These are phyloP conservation scores for Zygotorulaspora chibaensis DNA, from an alignment of 805 yeast species.

Conservation along the genomic window DNA sequence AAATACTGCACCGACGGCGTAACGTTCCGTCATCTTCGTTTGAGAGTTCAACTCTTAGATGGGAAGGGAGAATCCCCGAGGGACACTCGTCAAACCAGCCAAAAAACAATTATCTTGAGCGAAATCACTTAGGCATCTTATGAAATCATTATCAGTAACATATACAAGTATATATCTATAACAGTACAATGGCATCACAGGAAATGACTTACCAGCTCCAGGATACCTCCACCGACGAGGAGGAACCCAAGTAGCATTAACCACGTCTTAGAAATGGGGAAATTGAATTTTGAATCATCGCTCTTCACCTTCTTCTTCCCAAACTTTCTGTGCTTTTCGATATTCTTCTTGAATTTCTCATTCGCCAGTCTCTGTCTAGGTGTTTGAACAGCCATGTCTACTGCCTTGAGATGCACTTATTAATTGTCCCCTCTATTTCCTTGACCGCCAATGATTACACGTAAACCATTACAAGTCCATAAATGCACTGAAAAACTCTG, in stretches of 20 bases:
- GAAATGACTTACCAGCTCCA: conserved; percentile 50
- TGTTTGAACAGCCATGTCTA: conserved; percentile 63
- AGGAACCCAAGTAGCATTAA: conserved; percentile 56
- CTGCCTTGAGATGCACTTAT: not conserved
- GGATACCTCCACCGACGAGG: conserved; percentile 75
- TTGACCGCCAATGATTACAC: not conserved
- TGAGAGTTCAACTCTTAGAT: too few species aligned
- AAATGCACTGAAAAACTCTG: too few species aligned
- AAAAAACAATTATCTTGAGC: too few species aligned
- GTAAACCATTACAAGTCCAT: not conserved
- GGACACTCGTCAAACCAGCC: too few species aligned
- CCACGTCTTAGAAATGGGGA: conserved; percentile 65
- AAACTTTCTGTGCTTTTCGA: conserved; percentile 54
- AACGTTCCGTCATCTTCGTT: too few species aligned
- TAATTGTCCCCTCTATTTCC: not conserved
- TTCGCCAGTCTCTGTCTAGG: conserved; percentile 88
- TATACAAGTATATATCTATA: too few species aligned
- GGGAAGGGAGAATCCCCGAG: too few species aligned
- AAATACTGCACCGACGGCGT: too few species aligned
- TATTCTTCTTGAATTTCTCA: conserved; percentile 69
- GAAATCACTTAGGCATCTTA: too few species aligned
- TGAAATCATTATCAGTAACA: too few species aligned
- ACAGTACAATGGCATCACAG: conserved; percentile 1
- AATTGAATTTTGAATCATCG: conserved; percentile 36
- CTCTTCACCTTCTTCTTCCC: conserved; percentile 59